These are phyloP conservation scores for Starmerella davenportii DNA, from an alignment of 805 yeast genomes.

Conservation along the genomic window DNA sequence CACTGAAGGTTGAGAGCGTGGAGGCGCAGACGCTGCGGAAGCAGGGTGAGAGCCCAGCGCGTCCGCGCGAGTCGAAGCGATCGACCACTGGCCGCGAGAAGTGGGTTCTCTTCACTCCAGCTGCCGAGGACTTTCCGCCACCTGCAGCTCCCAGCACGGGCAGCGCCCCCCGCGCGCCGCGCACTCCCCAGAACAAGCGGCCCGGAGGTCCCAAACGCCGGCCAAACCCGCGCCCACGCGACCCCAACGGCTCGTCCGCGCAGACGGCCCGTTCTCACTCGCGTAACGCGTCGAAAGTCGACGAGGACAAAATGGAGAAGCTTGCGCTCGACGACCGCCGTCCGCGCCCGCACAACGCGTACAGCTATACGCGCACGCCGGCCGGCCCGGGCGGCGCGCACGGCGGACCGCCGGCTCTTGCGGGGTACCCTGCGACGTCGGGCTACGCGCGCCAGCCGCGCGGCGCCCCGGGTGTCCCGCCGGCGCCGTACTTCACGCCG, in stretches of 20 bases:
- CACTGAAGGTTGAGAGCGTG: constrained; percentile 8
- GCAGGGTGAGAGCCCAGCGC: constrained; percentile 3
- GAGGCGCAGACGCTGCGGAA: constrained; percentile 9
- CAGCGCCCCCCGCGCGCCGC: background rate
- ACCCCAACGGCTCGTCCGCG: background rate
- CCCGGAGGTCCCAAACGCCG: background rate
- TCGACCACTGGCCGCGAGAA: constrained; percentile 36
- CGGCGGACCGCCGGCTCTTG: background rate
- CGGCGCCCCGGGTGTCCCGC: background rate
- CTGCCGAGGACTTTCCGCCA: constrained; percentile 2
- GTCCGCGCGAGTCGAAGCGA: constrained; percentile 5
- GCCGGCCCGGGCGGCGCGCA: background rate
- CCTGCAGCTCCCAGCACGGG: constrained; percentile 2
- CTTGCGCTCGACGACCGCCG: constrained; percentile 2
- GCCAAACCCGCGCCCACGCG: background rate
- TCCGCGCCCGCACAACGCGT: constrained; percentile 3
- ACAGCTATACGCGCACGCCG: constrained; percentile 4
- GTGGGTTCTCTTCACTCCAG: constrained; percentile 19
- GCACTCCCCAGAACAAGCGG: background rate
- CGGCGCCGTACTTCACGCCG: constrained; percentile 3
- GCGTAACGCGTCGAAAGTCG: no score
- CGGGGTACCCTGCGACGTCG: background rate
- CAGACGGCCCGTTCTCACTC: background rate
- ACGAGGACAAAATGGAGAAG: background rate
- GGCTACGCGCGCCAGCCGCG: constrained; percentile 6